A percentile compares a stretch with the other conserved stretches of the same genome.
These are phyloP conservation scores for Alternaria brassicae DNA, from an alignment of 2,329 filamentous ascomycete genomes.

Conservation along the genomic window DNA sequence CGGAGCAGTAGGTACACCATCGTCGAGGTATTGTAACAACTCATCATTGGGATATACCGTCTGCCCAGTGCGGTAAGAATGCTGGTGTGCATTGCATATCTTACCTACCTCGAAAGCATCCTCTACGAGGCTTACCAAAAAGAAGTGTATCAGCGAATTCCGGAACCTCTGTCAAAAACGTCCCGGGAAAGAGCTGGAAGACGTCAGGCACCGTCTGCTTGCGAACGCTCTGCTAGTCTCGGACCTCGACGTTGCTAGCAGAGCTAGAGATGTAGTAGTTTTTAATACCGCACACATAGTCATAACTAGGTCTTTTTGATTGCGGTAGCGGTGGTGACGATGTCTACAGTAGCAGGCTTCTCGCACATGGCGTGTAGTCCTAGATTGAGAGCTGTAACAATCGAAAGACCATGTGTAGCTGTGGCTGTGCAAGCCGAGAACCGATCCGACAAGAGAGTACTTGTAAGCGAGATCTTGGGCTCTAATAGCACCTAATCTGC, in stretches of 20 bases:
- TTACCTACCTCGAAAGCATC: constrained; percentile 15
- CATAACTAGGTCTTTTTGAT: constrained; percentile 1
- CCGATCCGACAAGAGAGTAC: too few species aligned
- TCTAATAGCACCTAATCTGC: neutral
- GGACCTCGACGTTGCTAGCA: constrained; percentile 10
- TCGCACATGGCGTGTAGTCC: constrained; percentile 15
- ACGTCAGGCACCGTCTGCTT: constrained; percentile 7
- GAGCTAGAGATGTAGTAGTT: neutral
- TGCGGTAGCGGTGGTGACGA: constrained; percentile 5
- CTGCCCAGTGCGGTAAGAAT: constrained; percentile 7
- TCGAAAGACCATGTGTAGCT: neutral
- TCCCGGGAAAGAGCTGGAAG: constrained; percentile 10
- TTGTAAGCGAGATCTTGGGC: neutral
- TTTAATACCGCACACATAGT: neutral
- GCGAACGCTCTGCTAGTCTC: constrained; percentile 15
- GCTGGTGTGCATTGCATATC: constrained; percentile 10
- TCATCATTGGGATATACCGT: constrained; percentile 13
- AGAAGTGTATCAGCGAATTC: neutral
- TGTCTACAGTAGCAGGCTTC: constrained; percentile 14
- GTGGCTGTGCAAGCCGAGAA: too few species aligned
- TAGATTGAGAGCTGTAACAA: constrained; percentile 2
- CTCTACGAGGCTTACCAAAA: neutral
- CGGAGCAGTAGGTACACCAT: neutral
- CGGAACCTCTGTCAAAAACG: constrained; percentile 1
- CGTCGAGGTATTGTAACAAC: neutral